Base-by-base conservation (phyloP, 2,329 filamentous ascomycete genomes). In the Clonostachys sp. region DNA sequence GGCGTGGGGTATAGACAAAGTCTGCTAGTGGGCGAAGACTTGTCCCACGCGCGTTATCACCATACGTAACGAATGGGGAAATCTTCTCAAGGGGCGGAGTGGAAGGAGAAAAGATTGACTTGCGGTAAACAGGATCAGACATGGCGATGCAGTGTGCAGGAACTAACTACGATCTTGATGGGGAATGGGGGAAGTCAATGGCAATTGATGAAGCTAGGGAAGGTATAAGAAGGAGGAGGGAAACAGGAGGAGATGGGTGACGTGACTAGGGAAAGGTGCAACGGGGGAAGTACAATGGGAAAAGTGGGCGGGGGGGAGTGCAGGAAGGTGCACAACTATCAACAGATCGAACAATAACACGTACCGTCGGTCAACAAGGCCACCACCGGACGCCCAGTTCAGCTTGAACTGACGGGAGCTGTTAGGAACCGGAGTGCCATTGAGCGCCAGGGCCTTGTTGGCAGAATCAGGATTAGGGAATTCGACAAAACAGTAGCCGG, bases 401-500 rank as follows among this genome's bases (percentile, higher is more conserved):
- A 99, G 84, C 80, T 97, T 97, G 81, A 99, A 99, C 44, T 90
- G 86, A 41, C 94, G 90, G 60, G 87, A 87, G 51, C 91, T 95
- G 79, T 96, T 96, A 42, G 92, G 91, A 57, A 99, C 95, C 43
- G 89, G 75, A 48, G 83, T 86, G 44, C 94, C 92, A 66, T 96
- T 97, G 44, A 97, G 78, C 42, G 78, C 77, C n/a, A 99, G 80
- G 36, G 94, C 94, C 77, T 96, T 96, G 60, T 83, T 86, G 40
- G 94, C 94, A 50, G 91, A 89, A 38, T 91, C 89, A 10, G 91
- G 79, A 57, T 78, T 86, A 48, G 81, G 64, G 61, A 99, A 99
- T 66, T 97, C 94, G 60, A 97, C 91, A 68, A 99, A 99, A 74
- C 92, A 99, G 74, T 99, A 99, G 51, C 94, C 94, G 54, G 94